Conservation (phyloP, 2,329 filamentous ascomycete genomes). For the Colletotrichum sansevieriae region DNA sequence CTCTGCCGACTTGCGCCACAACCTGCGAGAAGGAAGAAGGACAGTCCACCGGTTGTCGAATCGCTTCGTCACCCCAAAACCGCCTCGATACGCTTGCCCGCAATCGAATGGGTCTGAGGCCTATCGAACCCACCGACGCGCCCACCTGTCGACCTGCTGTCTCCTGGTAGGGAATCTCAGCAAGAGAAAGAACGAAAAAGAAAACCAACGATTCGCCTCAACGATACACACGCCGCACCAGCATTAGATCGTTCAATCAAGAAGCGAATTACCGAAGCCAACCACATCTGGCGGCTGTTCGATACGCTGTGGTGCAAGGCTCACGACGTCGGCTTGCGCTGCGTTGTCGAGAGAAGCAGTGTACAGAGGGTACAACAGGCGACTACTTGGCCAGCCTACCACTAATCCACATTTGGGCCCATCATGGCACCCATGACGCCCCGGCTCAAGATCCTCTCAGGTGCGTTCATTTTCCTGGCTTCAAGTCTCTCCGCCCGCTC, state of each 20-base stretch:
- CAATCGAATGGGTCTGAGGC: slow-evolving; percentile 41
- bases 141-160: slow-evolving; percentile 35
- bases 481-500: slow-evolving; percentile 37
- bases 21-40: slow-evolving; percentile 21
- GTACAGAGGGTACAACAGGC: slow-evolving; percentile 39
- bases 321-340: slow-evolving; percentile 25
- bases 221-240: slow-evolving; percentile 29
- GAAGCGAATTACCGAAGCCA: slow-evolving; percentile 21
- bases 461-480: slow-evolving; percentile 58
- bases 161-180: slow-evolving; percentile 26
- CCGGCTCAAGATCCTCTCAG: slow-evolving; percentile 72
- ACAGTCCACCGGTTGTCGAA: slow-evolving; percentile 26
- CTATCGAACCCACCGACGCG: slow-evolving; percentile 37
- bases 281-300: slow-evolving; percentile 36
- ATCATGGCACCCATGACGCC: slow-evolving; percentile 71
- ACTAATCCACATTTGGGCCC: slow-evolving; percentile 56
- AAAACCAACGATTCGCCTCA: slow-evolving; percentile 19
- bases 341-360: slow-evolving; percentile 34
- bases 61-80: slow-evolving; percentile 38
- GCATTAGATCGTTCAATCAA: slow-evolving; percentile 5
- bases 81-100: slow-evolving; percentile 38
- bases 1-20: slow-evolving; percentile 35
- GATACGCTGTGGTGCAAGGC: slow-evolving; percentile 33
- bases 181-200: slow-evolving; percentile 24
- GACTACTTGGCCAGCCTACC: slow-evolving; percentile 48